Evolutionary conservation across 257 asterid species (phyloP), one percentile per base, ranked within the genome.

Genomic region (Gentiana macrophylla): DNA sequence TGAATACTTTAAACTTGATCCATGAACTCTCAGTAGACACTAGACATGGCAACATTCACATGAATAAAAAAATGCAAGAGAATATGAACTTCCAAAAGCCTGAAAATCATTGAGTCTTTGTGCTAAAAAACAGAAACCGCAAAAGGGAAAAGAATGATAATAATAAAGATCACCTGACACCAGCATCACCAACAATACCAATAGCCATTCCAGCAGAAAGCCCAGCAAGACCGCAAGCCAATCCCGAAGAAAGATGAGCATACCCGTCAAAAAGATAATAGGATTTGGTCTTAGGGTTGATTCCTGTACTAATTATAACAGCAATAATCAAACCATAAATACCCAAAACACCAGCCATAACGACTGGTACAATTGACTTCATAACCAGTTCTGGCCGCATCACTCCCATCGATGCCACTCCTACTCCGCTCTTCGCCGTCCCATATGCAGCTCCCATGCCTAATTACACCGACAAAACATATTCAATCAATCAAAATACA

Each of bases 161-260:
- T 5, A 41, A 41, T 3, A 10, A 4, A 41, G 46, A 10, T 45
- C 61, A 73, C 78, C 78, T 64, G 45, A 73, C 78, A 64, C 74
- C 70, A 50, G 64, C 73, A 62, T 68, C 73, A 5, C 73, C 73
- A 37, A 68, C 73, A 36, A 68, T 67, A 2, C 74, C 74, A 52
- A 68, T 73, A 32, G 78, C 78, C 78, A 73, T 73, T 51, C 78
- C 78, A 32, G 78, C 78, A 10, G 78, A 73, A 50, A 73, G 78
- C 32, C 78, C 78, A 32, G 78, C 78, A n/a, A 70, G 74, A 15
- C 74, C 70, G 8, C 74, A 70, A 70, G 74, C 67, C 62, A 70
- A 60, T 8, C 74, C 74, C 3, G 74, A 70, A 15, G 74, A 70
- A 47, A 59, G 69, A 54, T 63, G 70, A 2, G 71, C 71, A 38